A percentile compares a stretch with the other conserved stretches of the same genome.
Evolutionary conservation across 805 yeast species (phyloP).

Genomic region (Millerozyma miso): DNA sequence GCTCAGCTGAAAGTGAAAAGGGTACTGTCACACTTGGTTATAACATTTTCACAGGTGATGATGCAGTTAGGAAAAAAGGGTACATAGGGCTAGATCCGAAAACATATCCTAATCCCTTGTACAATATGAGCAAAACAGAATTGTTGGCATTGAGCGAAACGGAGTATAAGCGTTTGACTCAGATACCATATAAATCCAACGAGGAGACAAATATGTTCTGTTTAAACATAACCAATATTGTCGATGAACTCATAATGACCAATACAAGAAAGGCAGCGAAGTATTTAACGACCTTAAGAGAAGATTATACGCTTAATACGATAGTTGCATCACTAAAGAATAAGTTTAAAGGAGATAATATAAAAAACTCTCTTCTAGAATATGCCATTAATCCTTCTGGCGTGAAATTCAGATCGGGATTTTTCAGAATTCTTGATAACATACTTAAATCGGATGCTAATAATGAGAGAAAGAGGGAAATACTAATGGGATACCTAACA

Average conservation of each 20-base stretch:
- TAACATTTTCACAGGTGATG: slow-evolving; percentile 12
- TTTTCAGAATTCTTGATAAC: slow-evolving; percentile 15
- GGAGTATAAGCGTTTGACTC: slow-evolving; percentile 24
- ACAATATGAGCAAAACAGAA: slow-evolving; percentile 21
- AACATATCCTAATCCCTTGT: slow-evolving; percentile 33
- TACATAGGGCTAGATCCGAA: slow-evolving; percentile 13
- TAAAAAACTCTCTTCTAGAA: slow-evolving; percentile 24
- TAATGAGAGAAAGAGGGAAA: slow-evolving; percentile 10
- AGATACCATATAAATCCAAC: slow-evolving; percentile 18
- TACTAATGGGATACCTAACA: slow-evolving; percentile 23
- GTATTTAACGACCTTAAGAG: slow-evolving; percentile 16
- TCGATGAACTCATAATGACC: slow-evolving; percentile 24
- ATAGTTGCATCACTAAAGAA: slow-evolving; percentile 13
- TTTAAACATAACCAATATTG: slow-evolving; percentile 23
- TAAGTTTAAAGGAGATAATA: slow-evolving; percentile 14
- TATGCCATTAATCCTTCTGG: slow-evolving; percentile 22
- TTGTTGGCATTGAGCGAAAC: slow-evolving; percentile 16
- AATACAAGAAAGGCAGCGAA: slow-evolving; percentile 21
- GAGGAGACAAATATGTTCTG: slow-evolving; percentile 28
- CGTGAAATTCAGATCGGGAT: slow-evolving; percentile 10
- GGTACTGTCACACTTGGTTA: slow-evolving; percentile 6
- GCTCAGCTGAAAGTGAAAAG: not conserved
- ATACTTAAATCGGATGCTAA: slow-evolving; percentile 10
- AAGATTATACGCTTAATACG: slow-evolving; percentile 13
- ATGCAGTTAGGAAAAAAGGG: not conserved